Percentiles rank a stretch among this genome's conserved stretches.
These are phyloP conservation scores for Cryphonectria carpinicola DNA, from an alignment of 2,329 filamentous ascomycete genomes.

Conservation along the genomic window DNA sequence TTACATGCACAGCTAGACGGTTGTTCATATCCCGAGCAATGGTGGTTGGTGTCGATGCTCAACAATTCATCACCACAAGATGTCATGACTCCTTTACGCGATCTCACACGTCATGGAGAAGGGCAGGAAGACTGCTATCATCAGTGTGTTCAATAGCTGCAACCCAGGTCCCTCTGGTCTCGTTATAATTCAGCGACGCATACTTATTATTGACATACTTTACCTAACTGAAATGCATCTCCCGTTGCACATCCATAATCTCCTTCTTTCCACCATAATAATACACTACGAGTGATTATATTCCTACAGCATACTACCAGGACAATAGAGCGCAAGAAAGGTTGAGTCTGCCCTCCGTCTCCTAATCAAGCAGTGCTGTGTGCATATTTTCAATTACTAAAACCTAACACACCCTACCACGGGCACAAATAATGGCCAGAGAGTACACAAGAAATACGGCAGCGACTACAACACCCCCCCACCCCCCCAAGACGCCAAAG, in stretches of 20 bases:
- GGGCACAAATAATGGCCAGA: conserved; percentile 11
- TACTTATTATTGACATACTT: not conserved
- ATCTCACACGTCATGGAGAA: not conserved
- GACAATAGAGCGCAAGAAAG: conserved; percentile 7
- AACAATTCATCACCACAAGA: not conserved
- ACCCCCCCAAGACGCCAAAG: not conserved
- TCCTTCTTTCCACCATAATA: not conserved
- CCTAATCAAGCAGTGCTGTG: no score
- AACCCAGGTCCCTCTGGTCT: not conserved
- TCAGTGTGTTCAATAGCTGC: no score
- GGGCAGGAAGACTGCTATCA: not conserved
- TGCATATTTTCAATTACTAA: no score
- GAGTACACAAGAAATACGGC: conserved; percentile 4
- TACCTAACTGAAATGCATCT: not conserved
- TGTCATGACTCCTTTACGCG: not conserved
- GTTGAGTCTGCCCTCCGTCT: not conserved
- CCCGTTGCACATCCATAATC: not conserved
- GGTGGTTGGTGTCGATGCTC: not conserved
- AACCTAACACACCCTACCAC: not conserved
- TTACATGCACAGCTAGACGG: not conserved
- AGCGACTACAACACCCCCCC: not conserved
- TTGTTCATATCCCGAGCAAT: no score
- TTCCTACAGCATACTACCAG: no score
- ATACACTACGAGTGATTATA: no score
- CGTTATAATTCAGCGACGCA: not conserved